Percentiles rank a stretch among this genome's conserved stretches.
phyloP scores from a whole-genome alignment of 495 filamentous ascomycete genomes.

The Aspergillus carlsbadensis region DNA sequence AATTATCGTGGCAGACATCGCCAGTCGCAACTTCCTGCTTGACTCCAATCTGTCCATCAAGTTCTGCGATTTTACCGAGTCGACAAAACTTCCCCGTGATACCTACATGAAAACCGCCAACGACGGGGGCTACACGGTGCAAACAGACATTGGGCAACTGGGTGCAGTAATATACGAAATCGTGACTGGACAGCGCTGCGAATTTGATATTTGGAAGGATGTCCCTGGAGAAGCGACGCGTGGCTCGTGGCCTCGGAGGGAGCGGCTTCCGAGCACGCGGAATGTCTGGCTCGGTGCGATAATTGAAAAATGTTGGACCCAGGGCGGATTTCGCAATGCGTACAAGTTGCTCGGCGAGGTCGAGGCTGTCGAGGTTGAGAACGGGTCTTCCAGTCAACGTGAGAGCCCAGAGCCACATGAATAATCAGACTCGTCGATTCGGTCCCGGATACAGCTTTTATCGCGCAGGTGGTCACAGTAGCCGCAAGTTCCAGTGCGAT shows the following conservation, averaged over 20 bases:
- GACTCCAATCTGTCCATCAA: constrained; percentile 29
- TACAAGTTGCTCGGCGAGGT: no score
- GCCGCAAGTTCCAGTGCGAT: no score
- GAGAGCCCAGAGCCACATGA: no score
- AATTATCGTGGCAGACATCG: constrained; percentile 32
- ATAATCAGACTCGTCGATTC: no score
- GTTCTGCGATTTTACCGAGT: constrained; percentile 30
- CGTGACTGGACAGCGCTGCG: constrained; percentile 19
- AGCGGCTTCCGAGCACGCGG: constrained; percentile 22
- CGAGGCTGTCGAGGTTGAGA: no score
- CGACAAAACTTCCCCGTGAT: constrained; percentile 26
- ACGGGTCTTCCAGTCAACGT: no score
- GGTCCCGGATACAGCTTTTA: no score
- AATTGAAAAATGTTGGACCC: constrained; percentile 33
- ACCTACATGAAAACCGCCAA: constrained; percentile 26
- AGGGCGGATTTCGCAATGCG: no score
- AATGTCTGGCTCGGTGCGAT: constrained; percentile 28
- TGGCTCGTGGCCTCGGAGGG: constrained; percentile 19
- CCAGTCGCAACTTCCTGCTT: constrained; percentile 29
- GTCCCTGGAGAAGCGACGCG: no score
- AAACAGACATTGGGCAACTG: constrained; percentile 25
- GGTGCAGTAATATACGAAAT: constrained; percentile 26
- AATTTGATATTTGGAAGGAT: constrained; percentile 26
- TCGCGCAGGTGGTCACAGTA: no score
- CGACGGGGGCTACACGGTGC: constrained; percentile 21